Evolutionary conservation across 1,284 basidiomycete species (phyloP), one percentile per base, ranked within the genome.

Genomic region (Cutaneotrichosporon sp.): DNA sequence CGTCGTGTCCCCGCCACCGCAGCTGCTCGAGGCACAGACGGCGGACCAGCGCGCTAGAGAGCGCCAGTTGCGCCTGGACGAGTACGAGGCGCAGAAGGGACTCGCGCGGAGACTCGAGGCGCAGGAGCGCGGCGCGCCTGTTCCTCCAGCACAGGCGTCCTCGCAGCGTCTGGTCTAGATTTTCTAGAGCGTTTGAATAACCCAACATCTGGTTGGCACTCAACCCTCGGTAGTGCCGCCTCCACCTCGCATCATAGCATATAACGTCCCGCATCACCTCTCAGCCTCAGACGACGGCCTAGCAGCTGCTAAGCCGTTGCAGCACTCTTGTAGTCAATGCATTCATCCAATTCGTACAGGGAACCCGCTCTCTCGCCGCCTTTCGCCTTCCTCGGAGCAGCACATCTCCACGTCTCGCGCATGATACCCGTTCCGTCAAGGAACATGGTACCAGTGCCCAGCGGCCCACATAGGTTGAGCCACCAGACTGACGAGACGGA

Each of bases 71-170:
- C 53, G 71, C 18, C 38, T 54, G 55, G 54, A 47, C 36, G 71
- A 73, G 54, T 73, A 73, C 52, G 58, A 65, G 43, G 57, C 60
- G 48, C 71, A 73, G 52, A 69, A 66, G 58, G 51, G 40, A 2
- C 49, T 73, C 21, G 67, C 54, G 40, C 55, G 46, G 49, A 42
- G 54, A 18, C 52, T 73, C 54, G 52, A 40, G 10, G 44, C 20
- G 39, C 55, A 62, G 46, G 63, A 65, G 51, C 21, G 30, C 14
- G 21, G 22, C 13, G 26, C 23, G n/a, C n/a, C 20, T 15, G 37
- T 14, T 30, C 44, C 36, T 14, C 17, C 20, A 15, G 13, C 44
- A 34, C 18, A 18, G 13, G 18, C 41, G 43, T 23, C 14, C 10
- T 15, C 12, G 43, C 17, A 35, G 20, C 43, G 43, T 14, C 43